A percentile compares a stretch with the other conserved stretches of the same genome.
Evolutionary conservation across 257 asterid species (phyloP).

Genomic region (Scutellaria minor): DNA sequence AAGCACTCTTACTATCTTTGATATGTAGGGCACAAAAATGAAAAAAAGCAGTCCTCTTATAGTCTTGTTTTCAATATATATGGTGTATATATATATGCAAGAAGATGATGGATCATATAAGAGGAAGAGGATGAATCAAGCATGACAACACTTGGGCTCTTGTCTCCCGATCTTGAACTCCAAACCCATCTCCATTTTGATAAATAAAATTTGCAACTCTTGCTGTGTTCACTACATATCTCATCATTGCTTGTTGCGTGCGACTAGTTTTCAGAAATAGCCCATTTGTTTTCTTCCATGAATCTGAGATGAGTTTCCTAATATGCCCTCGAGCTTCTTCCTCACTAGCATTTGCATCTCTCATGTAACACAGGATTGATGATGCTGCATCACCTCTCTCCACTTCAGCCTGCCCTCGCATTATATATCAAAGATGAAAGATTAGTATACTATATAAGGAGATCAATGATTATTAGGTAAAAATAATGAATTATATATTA

Average conservation of each 20-base stretch:
- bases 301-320: constrained; percentile 16
- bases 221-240: constrained; percentile 47
- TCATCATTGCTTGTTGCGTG: constrained; percentile 23
- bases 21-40: too few relatives aligned
- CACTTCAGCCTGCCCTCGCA: constrained; percentile 50
- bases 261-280: constrained; percentile 4
- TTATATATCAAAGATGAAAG: not conserved
- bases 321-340: constrained; percentile 51
- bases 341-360: constrained; percentile 50
- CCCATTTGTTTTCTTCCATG: constrained; percentile 57
- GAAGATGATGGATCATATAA: not conserved
- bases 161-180: constrained; percentile 54
- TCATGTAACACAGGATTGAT: constrained; percentile 65
- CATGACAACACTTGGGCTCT: constrained; percentile 50
- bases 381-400: constrained; percentile 72
- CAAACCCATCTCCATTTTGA: constrained; percentile 69
- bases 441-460: not conserved
- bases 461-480: too few relatives aligned
- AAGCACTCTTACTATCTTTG: too few relatives aligned
- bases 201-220: constrained; percentile 56
- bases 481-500: constrained; percentile 8
- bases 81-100: too few relatives aligned
- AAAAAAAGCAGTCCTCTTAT: too few relatives aligned
- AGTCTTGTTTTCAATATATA: too few relatives aligned
- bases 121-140: constrained; percentile 49